Evolutionary conservation across 495 filamentous ascomycete species (phyloP), one percentile per base, ranked within the genome.

Genomic region (Hypoxylon fuscum): DNA sequence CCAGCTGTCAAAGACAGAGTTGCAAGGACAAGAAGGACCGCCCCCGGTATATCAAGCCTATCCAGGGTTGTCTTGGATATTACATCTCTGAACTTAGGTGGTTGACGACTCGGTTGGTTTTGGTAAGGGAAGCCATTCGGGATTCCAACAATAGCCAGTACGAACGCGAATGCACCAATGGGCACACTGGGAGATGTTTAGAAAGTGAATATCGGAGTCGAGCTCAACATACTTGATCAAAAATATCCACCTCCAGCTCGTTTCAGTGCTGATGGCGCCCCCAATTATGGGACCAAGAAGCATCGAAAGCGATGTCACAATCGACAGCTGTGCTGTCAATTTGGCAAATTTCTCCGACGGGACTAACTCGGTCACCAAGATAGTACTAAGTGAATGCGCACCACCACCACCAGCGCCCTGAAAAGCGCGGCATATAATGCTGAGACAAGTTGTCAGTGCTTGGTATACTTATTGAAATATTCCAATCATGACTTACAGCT

Each of bases 371-470:
- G 65, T 57, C 1, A 75, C 56, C 0, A 81, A 69, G 6, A 77
- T 64, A 1, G 75, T 43, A 5, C 65, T 69, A 17, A 82, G 62
- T 4, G 78, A 69, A 68, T 66, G 52, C 42, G 68, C 44, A 0
- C 77, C 79, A 1, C 75, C 68, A 8, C 74, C 79, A 1, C 77
- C 78, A 17, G 79, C 56, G 1, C 79, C 79, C 64, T 81, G 78
- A 9, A 82, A 65, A 0, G 69, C 71, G 25, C 77, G 73, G 21
- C 70, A 72, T 6, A 70, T 56, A 35, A 81, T 78, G 0, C 67
- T 74, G 21, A 21, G 21, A 25, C 23, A 2, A 41, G 12, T 14
- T 12, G 15, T 5, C 32, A n/a, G 12, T 35, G 7, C 23, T 15
- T 40, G 31, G 23, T 17, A 46, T 11, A 5, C 12, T 2, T 1